These are phyloP conservation scores for Tolypocladium sp. DNA, from an alignment of 2,329 filamentous ascomycete species.

Conservation along the genomic window DNA sequence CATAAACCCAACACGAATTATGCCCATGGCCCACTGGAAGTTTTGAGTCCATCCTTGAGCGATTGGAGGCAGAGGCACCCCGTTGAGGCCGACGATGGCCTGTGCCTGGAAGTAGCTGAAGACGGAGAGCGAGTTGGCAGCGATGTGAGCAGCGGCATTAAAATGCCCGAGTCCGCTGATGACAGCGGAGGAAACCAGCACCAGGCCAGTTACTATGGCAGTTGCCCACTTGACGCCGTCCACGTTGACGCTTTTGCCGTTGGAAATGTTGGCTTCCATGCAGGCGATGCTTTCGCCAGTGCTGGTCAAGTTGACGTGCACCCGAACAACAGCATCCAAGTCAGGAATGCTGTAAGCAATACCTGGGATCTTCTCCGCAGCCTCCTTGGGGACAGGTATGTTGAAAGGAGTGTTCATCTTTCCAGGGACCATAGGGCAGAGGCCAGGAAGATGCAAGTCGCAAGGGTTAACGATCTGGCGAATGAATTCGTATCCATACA, in stretches of 20 bases:
- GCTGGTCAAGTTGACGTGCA: constrained; percentile 67
- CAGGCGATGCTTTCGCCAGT: constrained; percentile 63
- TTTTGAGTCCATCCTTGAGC: constrained; percentile 93
- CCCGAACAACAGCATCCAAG: constrained; percentile 74
- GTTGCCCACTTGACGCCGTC: constrained; percentile 83
- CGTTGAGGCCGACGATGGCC: constrained; percentile 79
- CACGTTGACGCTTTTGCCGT: constrained; percentile 85
- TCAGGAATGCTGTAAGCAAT: constrained; percentile 88
- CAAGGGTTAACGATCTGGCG: constrained; percentile 68
- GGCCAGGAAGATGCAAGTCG: constrained; percentile 54
- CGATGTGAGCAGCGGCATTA: constrained; percentile 90
- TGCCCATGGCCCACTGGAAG: constrained; percentile 97
- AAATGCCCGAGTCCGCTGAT: constrained; percentile 86
- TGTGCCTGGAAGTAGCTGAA: constrained; percentile 93
- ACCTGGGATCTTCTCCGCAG: constrained; percentile 59
- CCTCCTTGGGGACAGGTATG: constrained; percentile 45
- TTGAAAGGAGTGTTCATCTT: constrained; percentile 69
- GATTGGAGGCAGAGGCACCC: constrained; percentile 74
- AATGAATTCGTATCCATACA: constrained; percentile 72
- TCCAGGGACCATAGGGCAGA: constrained; percentile 87
- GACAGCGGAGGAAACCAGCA: constrained; percentile 75
- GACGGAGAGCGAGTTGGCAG: constrained; percentile 82
- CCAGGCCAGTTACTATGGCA: constrained; percentile 77
- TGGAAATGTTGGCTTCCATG: constrained; percentile 79
- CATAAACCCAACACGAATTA: constrained; percentile 77